Evolutionary conservation across 306 rosid species (phyloP), one percentile per base, ranked within the genome.

Genomic region (Dryas drummondii): DNA sequence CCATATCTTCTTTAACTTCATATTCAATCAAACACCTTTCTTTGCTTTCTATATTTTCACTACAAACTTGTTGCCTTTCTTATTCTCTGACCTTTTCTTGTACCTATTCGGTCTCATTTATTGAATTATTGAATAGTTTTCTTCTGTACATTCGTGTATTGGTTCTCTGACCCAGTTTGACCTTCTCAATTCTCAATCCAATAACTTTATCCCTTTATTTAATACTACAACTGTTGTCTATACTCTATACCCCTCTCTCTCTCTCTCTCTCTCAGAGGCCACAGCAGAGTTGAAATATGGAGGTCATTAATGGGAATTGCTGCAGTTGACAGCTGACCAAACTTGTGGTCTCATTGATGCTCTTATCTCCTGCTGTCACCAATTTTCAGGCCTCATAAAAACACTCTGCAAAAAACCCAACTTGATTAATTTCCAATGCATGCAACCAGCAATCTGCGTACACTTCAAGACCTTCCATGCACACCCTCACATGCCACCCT

Each of bases 1-100:
- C 79, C 82, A 72, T 76, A 81, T 84, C 87, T 81, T 66, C 66
- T 68, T 76, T 65, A 75, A 75, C 58, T 75, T 60, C 69, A 67
- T 10, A 19, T 56, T 49, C 64, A 67, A 66, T 48, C 27, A 4
- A 4, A 16, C 10, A 9, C 65, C 22, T 74, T 17, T 19, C 42
- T 15, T 7, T 26, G 10, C 22, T 5, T 49, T n/a, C 71, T 13
- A 19, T 26, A 32, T 74, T 8, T 40, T 67, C 40, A 45, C 66
- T 57, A 26, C 51, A 73, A 26, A 8, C 8, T 3, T 27, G 10
- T 1, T 27, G 19, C 46, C 51, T 71, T 56, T 77, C 71, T 11
- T 27, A 4, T 16, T 15, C 78, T 74, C 70, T 62, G 58, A 74
- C 70, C 76, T 72, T 74, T 72, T 72, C 67, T 66, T 73, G 9